Conservation (phyloP, 2,329 filamentous ascomycete species). For the Epicoccum sorghinum region DNA sequence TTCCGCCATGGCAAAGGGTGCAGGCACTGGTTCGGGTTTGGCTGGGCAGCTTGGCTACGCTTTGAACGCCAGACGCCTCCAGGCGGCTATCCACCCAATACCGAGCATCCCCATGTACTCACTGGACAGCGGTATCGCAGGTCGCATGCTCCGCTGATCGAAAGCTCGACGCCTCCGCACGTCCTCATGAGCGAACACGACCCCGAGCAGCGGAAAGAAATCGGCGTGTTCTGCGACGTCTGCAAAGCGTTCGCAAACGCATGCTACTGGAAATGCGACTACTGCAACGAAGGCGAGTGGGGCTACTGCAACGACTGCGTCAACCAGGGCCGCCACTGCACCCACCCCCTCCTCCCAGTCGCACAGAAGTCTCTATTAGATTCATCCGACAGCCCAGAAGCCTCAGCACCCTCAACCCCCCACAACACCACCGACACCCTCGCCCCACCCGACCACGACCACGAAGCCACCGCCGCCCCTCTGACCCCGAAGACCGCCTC, state of each 20-base stretch:
- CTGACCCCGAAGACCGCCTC: slow-evolving; percentile 52
- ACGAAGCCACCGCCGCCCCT: slow-evolving; percentile 42
- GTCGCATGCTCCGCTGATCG: slow-evolving; percentile 30
- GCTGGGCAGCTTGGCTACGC: slow-evolving; percentile 69
- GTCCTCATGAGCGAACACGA: slow-evolving; percentile 65
- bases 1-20: slow-evolving; percentile 81
- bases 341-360: slow-evolving; percentile 79
- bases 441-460: slow-evolving; percentile 33
- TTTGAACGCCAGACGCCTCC: slow-evolving; percentile 60
- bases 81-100: slow-evolving; percentile 49
- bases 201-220: slow-evolving; percentile 71
- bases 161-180: slow-evolving; percentile 30
- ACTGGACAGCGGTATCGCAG: slow-evolving; percentile 53
- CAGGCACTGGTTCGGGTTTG: slow-evolving; percentile 87
- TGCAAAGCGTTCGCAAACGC: slow-evolving; percentile 77
- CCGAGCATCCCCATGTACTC: slow-evolving; percentile 61
- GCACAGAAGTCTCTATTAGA: slow-evolving; percentile 58
- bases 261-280: slow-evolving; percentile 87
- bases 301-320: slow-evolving; percentile 91
- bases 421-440: slow-evolving; percentile 29
- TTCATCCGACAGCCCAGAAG: slow-evolving; percentile 12
- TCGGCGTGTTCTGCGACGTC: slow-evolving; percentile 81
- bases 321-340: slow-evolving; percentile 80
- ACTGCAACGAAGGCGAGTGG: slow-evolving; percentile 93
- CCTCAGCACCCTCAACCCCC: slow-evolving; percentile 22